phyloP scores from a whole-genome alignment of 495 filamentous ascomycete species.

The Penicillium diatomitis region DNA sequence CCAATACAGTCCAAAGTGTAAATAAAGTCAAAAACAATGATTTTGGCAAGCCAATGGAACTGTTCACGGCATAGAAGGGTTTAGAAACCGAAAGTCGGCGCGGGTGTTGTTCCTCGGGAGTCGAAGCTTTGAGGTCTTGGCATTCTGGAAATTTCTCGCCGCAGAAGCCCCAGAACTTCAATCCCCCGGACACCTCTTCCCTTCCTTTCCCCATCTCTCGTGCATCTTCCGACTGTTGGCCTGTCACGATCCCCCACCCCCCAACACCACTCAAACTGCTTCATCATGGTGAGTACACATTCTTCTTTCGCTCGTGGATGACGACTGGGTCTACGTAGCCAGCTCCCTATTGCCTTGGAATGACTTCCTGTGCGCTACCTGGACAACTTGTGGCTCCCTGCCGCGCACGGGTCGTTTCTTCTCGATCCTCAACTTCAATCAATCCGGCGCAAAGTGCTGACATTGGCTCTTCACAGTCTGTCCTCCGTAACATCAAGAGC shows the following conservation, averaged over 20 bases:
- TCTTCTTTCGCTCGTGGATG: background rate
- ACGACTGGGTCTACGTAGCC: too few relatives aligned
- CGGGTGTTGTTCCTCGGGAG: constrained; percentile 26
- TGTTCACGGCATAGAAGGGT: background rate
- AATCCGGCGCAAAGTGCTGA: background rate
- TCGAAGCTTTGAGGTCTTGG: constrained; percentile 32
- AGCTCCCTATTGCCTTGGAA: too few relatives aligned
- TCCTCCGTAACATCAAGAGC: constrained; percentile 90
- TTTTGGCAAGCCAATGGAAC: background rate
- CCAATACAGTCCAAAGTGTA: background rate
- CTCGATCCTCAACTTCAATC: background rate
- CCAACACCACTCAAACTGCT: constrained; percentile 10
- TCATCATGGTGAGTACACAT: constrained; percentile 18
- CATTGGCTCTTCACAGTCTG: constrained; percentile 25
- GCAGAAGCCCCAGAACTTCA: constrained; percentile 25
- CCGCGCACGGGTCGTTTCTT: background rate
- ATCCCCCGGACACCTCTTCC: constrained; percentile 17
- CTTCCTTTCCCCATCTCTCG: constrained; percentile 26
- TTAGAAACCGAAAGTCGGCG: constrained; percentile 2
- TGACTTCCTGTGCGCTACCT: too few relatives aligned
- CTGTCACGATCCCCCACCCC: background rate
- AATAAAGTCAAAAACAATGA: background rate
- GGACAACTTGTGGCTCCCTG: too few relatives aligned
- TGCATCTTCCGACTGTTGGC: constrained; percentile 20
- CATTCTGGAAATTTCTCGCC: constrained; percentile 49